Conservation (phyloP, 2,329 filamentous ascomycete genomes). For the Beauveria pseudobassiana region DNA sequence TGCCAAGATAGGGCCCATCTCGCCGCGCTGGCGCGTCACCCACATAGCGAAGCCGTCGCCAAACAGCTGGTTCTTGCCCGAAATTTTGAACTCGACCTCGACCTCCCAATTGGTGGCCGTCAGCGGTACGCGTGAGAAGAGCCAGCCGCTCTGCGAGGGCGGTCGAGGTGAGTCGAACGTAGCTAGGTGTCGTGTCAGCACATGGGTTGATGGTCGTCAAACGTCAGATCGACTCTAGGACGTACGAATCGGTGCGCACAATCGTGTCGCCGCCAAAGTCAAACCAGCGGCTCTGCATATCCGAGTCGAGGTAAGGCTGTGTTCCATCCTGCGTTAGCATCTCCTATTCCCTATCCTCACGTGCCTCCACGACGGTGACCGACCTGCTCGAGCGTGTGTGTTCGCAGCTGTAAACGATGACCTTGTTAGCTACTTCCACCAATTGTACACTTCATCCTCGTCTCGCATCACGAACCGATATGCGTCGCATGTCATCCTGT, state of each 20-base stretch:
- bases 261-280: constrained; percentile 97
- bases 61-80: constrained; percentile 81
- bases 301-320: constrained; percentile 93
- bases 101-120: constrained; percentile 99
- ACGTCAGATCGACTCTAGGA: constrained; percentile 14
- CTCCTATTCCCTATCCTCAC: constrained; percentile 12
- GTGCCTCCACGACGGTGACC: constrained; percentile 30
- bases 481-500: constrained; percentile 44
- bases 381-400: constrained; percentile 76
- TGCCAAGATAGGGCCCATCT: constrained; percentile 76
- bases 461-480: constrained; percentile 32
- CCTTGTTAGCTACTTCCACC: constrained; percentile 15
- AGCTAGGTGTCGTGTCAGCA: constrained; percentile 41
- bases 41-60: constrained; percentile 97
- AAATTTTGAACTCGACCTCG: constrained; percentile 90
- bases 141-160: constrained; percentile 83
- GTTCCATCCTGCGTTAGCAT: constrained; percentile 15
- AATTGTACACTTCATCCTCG: neutral
- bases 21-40: constrained; percentile 88
- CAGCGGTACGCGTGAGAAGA: constrained; percentile 88
- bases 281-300: constrained; percentile 98
- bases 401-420: constrained; percentile 57
- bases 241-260: constrained; percentile 62
- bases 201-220: neutral
- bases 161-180: constrained; percentile 86